Conservation (phyloP, 441 rosid species). For the Sinapis alba region DNA sequence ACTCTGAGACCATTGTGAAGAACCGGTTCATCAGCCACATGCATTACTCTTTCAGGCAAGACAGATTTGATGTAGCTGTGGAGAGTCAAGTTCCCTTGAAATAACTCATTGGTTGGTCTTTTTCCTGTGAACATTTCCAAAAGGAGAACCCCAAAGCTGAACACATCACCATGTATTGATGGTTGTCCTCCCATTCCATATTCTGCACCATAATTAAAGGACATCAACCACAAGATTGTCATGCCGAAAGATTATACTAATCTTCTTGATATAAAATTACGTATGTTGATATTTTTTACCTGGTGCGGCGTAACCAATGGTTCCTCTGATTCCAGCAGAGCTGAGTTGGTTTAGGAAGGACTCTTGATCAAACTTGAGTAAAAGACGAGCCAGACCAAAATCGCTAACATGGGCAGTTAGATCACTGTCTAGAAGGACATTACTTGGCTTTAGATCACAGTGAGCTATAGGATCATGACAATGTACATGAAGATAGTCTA, state of each 20-base stretch:
- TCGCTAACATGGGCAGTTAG: neutral
- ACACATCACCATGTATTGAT: constrained; percentile 34
- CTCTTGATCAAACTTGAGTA: neutral
- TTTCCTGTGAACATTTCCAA: constrained; percentile 39
- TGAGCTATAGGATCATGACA: constrained; percentile 9
- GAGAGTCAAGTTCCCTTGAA: constrained; percentile 22
- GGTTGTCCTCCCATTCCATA: constrained; percentile 35
- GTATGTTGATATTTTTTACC: neutral
- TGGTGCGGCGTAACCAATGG: constrained; percentile 35
- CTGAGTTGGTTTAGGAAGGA: constrained; percentile 2
- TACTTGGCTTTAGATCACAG: constrained; percentile 20
- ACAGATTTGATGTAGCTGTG: constrained; percentile 13
- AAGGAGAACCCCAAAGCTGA: constrained; percentile 39
- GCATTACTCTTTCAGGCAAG: constrained; percentile 5
- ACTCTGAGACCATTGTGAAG: neutral
- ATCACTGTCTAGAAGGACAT: constrained; percentile 1
- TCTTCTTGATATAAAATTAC: neutral
- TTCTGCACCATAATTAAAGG: constrained; percentile 21
- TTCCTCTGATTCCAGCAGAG: constrained; percentile 29
- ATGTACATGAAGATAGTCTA: constrained; percentile 17
- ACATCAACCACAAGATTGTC: neutral
- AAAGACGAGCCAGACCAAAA: constrained; percentile 18
- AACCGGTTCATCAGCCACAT: constrained; percentile 2
- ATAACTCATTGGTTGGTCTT: constrained; percentile 28
- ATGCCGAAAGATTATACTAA: neutral